Conservation (phyloP, 768 basidiomycete species). For the Erythrobasidium yunnanense region DNA sequence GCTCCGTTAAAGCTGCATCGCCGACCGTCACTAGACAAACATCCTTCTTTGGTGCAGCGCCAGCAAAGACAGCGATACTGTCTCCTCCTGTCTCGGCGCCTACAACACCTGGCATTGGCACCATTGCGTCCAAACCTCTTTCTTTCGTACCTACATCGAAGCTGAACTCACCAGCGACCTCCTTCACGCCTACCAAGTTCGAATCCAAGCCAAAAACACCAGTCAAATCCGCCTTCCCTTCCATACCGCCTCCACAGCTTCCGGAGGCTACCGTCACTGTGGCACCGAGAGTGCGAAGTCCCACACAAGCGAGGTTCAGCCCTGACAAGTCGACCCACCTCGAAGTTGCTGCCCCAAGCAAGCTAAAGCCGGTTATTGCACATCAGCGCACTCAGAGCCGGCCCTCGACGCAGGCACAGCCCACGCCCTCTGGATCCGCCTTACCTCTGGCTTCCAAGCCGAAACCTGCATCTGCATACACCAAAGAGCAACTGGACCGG, state of each 20-base stretch:
- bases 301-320: too few relatives aligned
- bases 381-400: too few relatives aligned
- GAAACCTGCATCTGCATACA: too few relatives aligned
- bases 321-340: too few relatives aligned
- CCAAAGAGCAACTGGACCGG: too few relatives aligned
- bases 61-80: neutral
- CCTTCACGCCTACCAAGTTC: slow-evolving; percentile 10
- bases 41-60: neutral
- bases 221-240: neutral
- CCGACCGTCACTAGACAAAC: neutral
- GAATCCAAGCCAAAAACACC: neutral
- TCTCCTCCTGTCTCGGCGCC: slow-evolving; percentile 2
- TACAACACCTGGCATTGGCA: neutral
- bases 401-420: too few relatives aligned
- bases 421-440: too few relatives aligned
- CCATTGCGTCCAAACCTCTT: neutral
- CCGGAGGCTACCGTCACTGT: neutral
- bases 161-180: neutral
- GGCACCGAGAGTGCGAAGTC: neutral
- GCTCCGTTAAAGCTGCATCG: neutral
- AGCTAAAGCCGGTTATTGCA: too few relatives aligned
- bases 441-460: too few relatives aligned
- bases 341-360: too few relatives aligned
- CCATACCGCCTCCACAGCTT: neutral
- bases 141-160: neutral